phyloP scores from a whole-genome alignment of 2,329 filamentous ascomycete species.

The Diplodia mutila region DNA sequence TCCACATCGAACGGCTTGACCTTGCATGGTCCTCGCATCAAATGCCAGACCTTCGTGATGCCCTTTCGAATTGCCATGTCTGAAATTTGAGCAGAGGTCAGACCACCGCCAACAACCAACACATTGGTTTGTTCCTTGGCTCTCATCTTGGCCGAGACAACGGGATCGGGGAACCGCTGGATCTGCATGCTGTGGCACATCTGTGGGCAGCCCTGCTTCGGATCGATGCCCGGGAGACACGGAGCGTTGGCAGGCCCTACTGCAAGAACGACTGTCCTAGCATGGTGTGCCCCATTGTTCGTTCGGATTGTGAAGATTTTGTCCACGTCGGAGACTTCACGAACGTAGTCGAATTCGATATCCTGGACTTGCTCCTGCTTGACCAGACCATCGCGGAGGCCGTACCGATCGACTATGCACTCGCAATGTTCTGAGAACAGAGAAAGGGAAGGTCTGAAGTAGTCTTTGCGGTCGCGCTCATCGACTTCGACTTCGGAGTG shows the following conservation, averaged over 20 bases:
- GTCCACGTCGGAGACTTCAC: constrained; percentile 48
- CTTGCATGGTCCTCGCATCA: constrained; percentile 65
- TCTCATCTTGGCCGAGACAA: constrained; percentile 59
- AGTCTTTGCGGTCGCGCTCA: constrained; percentile 53
- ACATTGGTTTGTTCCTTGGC: constrained; percentile 60
- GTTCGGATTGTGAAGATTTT: constrained; percentile 69
- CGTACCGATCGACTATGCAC: constrained; percentile 46
- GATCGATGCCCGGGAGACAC: constrained; percentile 43
- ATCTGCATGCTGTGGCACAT: constrained; percentile 69
- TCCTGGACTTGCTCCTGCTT: constrained; percentile 63
- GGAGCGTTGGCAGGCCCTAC: constrained; percentile 70
- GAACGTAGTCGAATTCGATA: constrained; percentile 61
- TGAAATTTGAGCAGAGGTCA: constrained; percentile 75
- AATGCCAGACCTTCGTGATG: constrained; percentile 68
- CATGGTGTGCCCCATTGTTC: constrained; percentile 57
- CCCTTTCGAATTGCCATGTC: constrained; percentile 68
- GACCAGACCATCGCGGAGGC: constrained; percentile 59
- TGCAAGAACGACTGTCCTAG: constrained; percentile 69
- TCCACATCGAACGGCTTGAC: constrained; percentile 80
- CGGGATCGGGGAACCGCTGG: constrained; percentile 58
- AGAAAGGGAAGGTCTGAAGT: constrained; percentile 46
- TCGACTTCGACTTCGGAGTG: constrained; percentile 45
- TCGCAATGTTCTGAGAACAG: constrained; percentile 50
- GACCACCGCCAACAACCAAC: constrained; percentile 73
- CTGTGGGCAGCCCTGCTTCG: constrained; percentile 43